These are phyloP conservation scores for Moesziomyces sp. DNA, from an alignment of 1,284 basidiomycete genomes.

Conservation along the genomic window DNA sequence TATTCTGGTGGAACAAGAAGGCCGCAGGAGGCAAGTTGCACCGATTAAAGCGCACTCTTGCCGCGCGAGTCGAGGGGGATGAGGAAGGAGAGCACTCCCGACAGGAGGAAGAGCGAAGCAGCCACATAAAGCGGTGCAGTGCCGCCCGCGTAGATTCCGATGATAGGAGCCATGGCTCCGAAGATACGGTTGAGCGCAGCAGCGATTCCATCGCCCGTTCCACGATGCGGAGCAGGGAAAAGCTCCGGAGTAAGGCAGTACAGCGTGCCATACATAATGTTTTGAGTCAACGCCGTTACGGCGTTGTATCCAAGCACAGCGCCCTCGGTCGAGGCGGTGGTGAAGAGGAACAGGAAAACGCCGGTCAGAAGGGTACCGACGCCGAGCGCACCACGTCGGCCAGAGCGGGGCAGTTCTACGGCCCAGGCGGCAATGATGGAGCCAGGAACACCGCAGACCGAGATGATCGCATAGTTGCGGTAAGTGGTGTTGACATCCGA, in stretches of 20 bases:
- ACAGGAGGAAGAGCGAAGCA: slow-evolving; percentile 59
- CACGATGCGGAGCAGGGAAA: slow-evolving; percentile 64
- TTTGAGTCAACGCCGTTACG: slow-evolving; percentile 55
- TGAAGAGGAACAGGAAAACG: slow-evolving; percentile 66
- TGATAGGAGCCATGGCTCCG: slow-evolving; percentile 63
- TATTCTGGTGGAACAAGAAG: slow-evolving; percentile 1
- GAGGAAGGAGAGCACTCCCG: slow-evolving; percentile 56
- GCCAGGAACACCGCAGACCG: slow-evolving; percentile 65
- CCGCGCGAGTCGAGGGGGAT: slow-evolving; percentile 57
- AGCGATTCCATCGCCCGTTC: slow-evolving; percentile 65
- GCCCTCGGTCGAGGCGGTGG: slow-evolving; percentile 45
- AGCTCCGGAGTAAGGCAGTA: slow-evolving; percentile 64
- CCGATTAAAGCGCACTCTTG: slow-evolving; percentile 35
- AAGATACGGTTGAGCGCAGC: slow-evolving; percentile 62
- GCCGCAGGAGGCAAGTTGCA: too few species aligned
- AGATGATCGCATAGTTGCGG: slow-evolving; percentile 66
- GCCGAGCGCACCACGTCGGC: slow-evolving; percentile 64
- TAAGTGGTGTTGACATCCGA: slow-evolving; percentile 48
- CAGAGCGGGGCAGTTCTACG: slow-evolving; percentile 63
- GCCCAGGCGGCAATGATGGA: slow-evolving; percentile 64
- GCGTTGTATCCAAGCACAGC: slow-evolving; percentile 63
- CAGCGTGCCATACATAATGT: slow-evolving; percentile 55
- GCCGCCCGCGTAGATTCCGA: slow-evolving; percentile 55
- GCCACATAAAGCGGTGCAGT: slow-evolving; percentile 56
- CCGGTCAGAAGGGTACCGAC: slow-evolving; percentile 64